Evolutionary conservation across 371 early-diverging fungal species (phyloP).

Genomic region (Agmasoma carcini): DNA sequence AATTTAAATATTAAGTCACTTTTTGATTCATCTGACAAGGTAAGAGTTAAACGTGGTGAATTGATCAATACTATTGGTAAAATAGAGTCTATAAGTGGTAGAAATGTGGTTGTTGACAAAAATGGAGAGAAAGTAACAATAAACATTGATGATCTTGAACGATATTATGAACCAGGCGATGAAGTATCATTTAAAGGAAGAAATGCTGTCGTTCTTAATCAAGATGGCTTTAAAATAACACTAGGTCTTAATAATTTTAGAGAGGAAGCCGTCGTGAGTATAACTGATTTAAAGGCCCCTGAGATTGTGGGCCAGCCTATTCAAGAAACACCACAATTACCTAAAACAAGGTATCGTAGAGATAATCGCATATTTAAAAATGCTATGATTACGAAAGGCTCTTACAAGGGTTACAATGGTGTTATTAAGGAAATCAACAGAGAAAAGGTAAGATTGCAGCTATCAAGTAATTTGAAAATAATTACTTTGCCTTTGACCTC

Average conservation of each 20-base stretch:
- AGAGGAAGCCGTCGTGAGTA: slow-evolving; percentile 41
- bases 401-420: slow-evolving; percentile 86
- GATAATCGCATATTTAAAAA: slow-evolving; percentile 70
- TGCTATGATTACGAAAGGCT: slow-evolving; percentile 70
- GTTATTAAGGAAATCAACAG: slow-evolving; percentile 73
- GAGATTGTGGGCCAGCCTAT: slow-evolving; percentile 60
- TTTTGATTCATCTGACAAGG: slow-evolving; percentile 67
- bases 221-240: slow-evolving; percentile 57
- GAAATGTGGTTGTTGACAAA: slow-evolving; percentile 56
- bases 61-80: slow-evolving; percentile 65
- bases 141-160: slow-evolving; percentile 58
- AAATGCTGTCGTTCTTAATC: slow-evolving; percentile 66
- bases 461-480: slow-evolving; percentile 69
- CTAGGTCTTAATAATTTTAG: slow-evolving; percentile 37
- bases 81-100: slow-evolving; percentile 59
- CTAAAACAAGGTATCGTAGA: slow-evolving; percentile 51
- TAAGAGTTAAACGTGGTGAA: slow-evolving; percentile 72
- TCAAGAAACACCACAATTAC: slow-evolving; percentile 57
- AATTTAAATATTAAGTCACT: slow-evolving; percentile 57
- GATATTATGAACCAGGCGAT: slow-evolving; percentile 70
- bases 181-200: slow-evolving; percentile 43
- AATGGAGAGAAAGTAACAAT: slow-evolving; percentile 43
- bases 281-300: slow-evolving; percentile 55
- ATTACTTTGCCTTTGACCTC: slow-evolving; percentile 59
- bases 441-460: slow-evolving; percentile 67